A percentile compares a stretch with the other conserved stretches of the same genome.
phyloP scores from a whole-genome alignment of 306 rosid species.

The Calophaca sinica region DNA sequence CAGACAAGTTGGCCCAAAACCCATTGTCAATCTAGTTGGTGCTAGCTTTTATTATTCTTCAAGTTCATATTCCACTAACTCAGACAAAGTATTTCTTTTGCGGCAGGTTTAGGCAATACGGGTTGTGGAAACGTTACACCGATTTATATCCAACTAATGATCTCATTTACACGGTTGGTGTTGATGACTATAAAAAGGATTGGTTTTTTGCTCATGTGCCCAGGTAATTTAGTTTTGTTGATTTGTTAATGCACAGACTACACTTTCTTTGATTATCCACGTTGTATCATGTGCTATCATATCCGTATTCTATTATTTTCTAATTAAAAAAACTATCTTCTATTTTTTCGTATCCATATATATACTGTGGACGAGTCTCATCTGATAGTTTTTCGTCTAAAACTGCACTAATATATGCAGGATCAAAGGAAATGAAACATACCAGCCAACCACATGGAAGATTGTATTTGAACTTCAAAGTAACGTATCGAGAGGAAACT shows the following conservation, averaged over 20 bases:
- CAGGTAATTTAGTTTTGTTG: slow-evolving; percentile 35
- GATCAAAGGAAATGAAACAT: slow-evolving; percentile 37
- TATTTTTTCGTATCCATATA: no score
- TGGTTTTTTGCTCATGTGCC: slow-evolving; percentile 79
- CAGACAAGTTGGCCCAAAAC: slow-evolving; percentile 50
- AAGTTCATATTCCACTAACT: not conserved
- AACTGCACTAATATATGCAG: slow-evolving; percentile 44
- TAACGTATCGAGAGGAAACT: slow-evolving; percentile 38
- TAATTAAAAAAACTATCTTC: no score
- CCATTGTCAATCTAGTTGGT: not conserved
- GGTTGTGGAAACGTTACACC: slow-evolving; percentile 68
- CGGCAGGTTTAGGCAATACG: slow-evolving; percentile 73
- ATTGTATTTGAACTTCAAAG: slow-evolving; percentile 55
- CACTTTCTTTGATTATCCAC: no score
- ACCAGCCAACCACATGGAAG: slow-evolving; percentile 72
- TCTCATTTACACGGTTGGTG: slow-evolving; percentile 56
- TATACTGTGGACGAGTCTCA: no score
- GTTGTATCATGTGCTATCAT: no score
- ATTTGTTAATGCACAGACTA: not conserved
- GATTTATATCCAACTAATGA: slow-evolving; percentile 59
- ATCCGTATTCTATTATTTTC: no score
- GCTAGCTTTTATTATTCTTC: not conserved
- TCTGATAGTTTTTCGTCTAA: not conserved
- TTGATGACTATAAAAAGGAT: slow-evolving; percentile 39
- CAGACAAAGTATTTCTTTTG: not conserved